These are phyloP conservation scores for Sporothrix schenckii DNA, from an alignment of 2,329 filamentous ascomycete genomes.

Conservation along the genomic window DNA sequence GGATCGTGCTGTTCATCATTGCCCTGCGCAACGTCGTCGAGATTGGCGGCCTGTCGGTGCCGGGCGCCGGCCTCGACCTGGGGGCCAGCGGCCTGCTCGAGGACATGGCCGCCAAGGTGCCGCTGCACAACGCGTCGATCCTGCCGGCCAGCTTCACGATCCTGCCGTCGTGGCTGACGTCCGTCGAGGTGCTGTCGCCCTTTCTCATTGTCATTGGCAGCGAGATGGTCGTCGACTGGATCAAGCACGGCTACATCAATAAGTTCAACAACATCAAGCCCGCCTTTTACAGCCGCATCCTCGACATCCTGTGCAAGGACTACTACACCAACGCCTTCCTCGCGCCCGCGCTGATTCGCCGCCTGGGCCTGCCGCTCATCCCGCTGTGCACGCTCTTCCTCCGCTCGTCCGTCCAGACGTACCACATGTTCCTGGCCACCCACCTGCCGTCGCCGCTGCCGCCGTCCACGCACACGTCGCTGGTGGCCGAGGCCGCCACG, in stretches of 20 bases:
- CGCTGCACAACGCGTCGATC: slow-evolving; percentile 70
- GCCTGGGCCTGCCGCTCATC: slow-evolving; percentile 87
- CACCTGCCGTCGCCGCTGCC: slow-evolving; percentile 75
- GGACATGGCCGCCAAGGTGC: slow-evolving; percentile 57
- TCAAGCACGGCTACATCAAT: slow-evolving; percentile 96
- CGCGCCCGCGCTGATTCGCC: slow-evolving; percentile 84
- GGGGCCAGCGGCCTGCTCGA: slow-evolving; percentile 47
- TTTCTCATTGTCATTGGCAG: slow-evolving; percentile 93
- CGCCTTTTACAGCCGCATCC: slow-evolving; percentile 81
- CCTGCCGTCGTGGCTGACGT: slow-evolving; percentile 74
- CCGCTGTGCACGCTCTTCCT: slow-evolving; percentile 95
- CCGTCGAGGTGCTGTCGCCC: slow-evolving; percentile 85
- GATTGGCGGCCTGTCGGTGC: slow-evolving; percentile 77
- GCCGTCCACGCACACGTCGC: slow-evolving; percentile 65
- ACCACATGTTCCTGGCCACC: slow-evolving; percentile 95
- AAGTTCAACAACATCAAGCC: slow-evolving; percentile 99
- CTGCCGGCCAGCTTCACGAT: slow-evolving; percentile 90
- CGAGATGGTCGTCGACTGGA: slow-evolving; percentile 94
- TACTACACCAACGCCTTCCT: slow-evolving; percentile 96
- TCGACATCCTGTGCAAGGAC: slow-evolving; percentile 94
- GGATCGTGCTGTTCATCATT: slow-evolving; percentile 96
- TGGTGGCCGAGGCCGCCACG: slow-evolving; percentile 61
- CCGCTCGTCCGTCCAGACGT: slow-evolving; percentile 90
- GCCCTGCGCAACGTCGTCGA: slow-evolving; percentile 95
- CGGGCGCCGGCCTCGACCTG: slow-evolving; percentile 55